phyloP scores from a whole-genome alignment of 2,329 filamentous ascomycete species.

The Cercospora canescens region DNA sequence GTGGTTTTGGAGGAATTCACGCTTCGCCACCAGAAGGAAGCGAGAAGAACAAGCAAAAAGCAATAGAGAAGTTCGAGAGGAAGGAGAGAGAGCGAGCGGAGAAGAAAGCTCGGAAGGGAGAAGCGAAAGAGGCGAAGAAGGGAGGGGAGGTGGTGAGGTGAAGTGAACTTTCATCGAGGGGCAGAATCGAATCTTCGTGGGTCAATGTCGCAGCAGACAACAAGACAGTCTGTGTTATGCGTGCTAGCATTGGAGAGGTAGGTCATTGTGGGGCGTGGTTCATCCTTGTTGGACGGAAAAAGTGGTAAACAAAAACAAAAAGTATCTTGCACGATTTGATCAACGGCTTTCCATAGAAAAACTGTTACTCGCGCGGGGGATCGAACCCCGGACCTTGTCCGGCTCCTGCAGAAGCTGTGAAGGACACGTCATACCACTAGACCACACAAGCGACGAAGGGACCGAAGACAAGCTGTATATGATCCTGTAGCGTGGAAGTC shows the following conservation, averaged over 20 bases:
- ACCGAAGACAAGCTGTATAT: background rate
- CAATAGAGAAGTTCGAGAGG: background rate
- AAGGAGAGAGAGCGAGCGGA: background rate
- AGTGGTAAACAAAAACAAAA: no score
- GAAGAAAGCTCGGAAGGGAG: background rate
- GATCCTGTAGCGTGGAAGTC: no score
- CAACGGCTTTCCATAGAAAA: background rate
- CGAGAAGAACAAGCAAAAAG: background rate
- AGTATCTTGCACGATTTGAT: no score
- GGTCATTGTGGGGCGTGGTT: no score
- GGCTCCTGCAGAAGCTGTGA: conserved; percentile 21
- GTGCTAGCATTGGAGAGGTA: no score
- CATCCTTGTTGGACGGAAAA: no score
- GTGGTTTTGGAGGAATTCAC: background rate
- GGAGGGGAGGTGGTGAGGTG: background rate
- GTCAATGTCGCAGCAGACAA: no score
- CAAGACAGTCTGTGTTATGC: no score
- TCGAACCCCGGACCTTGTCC: conserved; percentile 35
- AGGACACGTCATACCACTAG: conserved; percentile 32
- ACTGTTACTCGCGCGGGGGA: conserved; percentile 21
- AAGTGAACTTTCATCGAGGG: background rate
- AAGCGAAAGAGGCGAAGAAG: background rate
- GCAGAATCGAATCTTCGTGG: no score
- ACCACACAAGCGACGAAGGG: conserved; percentile 13
- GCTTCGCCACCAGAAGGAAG: background rate